Evolutionary conservation across 2,329 filamentous ascomycete species (phyloP).

Genomic region (Mycogone perniciosa): DNA sequence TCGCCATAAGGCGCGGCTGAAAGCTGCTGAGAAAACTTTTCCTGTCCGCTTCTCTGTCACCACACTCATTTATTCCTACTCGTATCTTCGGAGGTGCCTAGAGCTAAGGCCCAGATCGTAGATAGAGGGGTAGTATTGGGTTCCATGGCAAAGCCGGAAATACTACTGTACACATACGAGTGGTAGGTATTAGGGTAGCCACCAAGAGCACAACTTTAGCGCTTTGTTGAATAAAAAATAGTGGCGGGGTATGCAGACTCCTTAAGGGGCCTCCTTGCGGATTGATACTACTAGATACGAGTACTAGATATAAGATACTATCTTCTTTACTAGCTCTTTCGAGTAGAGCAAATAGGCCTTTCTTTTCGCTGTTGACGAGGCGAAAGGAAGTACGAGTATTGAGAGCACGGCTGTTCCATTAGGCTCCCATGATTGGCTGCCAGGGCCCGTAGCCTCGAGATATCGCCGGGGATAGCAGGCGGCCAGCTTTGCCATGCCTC

Average conservation of each 20-base stretch:
- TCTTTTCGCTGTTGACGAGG: neutral
- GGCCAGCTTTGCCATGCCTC: neutral
- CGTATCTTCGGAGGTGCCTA: neutral
- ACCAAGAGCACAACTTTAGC: neutral
- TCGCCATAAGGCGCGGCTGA: neutral
- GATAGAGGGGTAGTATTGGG: constrained; percentile 5
- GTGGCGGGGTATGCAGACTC: constrained; percentile 8
- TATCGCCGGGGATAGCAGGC: neutral
- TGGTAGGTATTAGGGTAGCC: neutral
- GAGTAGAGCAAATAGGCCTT: no score
- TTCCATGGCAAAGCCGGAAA: constrained; percentile 1
- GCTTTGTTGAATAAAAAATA: neutral
- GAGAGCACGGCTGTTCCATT: neutral
- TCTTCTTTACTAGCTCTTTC: neutral
- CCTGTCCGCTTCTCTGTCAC: neutral
- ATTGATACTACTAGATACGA: neutral
- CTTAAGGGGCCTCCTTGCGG: constrained; percentile 6
- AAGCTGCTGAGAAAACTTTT: neutral
- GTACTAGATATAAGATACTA: neutral
- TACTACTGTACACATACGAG: no score
- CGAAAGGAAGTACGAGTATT: neutral
- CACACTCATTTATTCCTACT: neutral
- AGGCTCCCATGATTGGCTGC: constrained; percentile 1
- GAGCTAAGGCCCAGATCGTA: neutral
- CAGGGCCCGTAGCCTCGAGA: neutral